phyloP scores from a whole-genome alignment of 2,329 filamentous ascomycete species.

The Claviceps sp. region DNA sequence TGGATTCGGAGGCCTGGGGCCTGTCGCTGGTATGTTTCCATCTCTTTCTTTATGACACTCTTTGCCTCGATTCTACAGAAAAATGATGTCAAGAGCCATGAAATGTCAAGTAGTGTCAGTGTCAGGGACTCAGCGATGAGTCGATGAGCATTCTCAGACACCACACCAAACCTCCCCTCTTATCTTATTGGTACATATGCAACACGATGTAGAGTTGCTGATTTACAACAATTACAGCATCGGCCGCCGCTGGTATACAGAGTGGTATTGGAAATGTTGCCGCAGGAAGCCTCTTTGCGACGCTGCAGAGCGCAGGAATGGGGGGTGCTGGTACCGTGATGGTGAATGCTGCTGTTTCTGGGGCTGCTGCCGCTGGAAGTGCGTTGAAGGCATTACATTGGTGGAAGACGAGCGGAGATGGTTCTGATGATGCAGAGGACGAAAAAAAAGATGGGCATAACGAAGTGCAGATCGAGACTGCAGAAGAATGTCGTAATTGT shows the following conservation, averaged over 20 bases:
- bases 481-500: no score
- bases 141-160: no score
- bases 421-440: not conserved
- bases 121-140: no score
- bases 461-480: no score
- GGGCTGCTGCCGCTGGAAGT: slow-evolving; percentile 2
- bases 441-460: no score
- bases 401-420: slow-evolving; percentile 8
- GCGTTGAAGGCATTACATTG: slow-evolving; percentile 19
- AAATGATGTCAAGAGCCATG: no score
- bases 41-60: not conserved
- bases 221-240: not conserved
- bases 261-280: slow-evolving; percentile 16
- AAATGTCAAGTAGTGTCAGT: no score
- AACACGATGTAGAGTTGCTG: no score
- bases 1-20: not conserved
- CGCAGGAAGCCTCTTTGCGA: slow-evolving; percentile 14
- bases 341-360: slow-evolving; percentile 11
- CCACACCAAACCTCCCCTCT: no score
- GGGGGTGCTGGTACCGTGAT: slow-evolving; percentile 15
- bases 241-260: slow-evolving; percentile 7
- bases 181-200: no score
- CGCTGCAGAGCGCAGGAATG: slow-evolving; percentile 17
- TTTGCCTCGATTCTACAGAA: not conserved
- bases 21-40: not conserved